Conservation (phyloP, 306 rosid genomes). For the Crotalaria pallida region DNA sequence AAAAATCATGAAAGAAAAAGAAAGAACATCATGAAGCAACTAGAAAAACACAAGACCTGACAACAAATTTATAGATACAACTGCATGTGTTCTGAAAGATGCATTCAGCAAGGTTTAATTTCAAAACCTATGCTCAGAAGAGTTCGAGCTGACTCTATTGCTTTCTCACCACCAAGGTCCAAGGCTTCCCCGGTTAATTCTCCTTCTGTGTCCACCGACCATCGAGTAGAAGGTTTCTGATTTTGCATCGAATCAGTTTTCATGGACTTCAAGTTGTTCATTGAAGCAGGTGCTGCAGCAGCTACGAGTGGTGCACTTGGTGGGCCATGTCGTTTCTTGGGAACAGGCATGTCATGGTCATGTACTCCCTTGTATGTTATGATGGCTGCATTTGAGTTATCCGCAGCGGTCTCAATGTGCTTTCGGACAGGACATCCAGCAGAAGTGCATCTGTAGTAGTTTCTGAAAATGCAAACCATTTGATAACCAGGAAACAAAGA, state of each 20-base stretch:
- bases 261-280: conserved; percentile 43
- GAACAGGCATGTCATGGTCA: conserved; percentile 87
- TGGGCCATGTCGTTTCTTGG: conserved; percentile 81
- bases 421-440: conserved; percentile 98
- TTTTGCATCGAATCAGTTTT: conserved; percentile 30
- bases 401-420: conserved; percentile 73
- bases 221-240: conserved; percentile 41
- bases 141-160: conserved; percentile 95
- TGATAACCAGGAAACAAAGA: conserved; percentile 19
- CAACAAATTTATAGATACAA: conserved; percentile 40
- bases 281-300: conserved; percentile 74
- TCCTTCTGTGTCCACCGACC: conserved; percentile 87
- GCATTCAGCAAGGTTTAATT: conserved; percentile 85
- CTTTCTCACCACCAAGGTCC: conserved; percentile 96
- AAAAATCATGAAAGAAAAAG: background rate
- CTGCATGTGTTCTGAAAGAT: conserved; percentile 28
- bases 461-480: conserved; percentile 45
- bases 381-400: conserved; percentile 49
- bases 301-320: conserved; percentile 73
- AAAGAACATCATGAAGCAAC: background rate
- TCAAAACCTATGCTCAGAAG: conserved; percentile 97
- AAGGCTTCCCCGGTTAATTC: conserved; percentile 88
- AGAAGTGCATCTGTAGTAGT: conserved; percentile 98
- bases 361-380: conserved; percentile 84
- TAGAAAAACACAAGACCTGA: conserved; percentile 42